Percentiles rank a stretch among this genome's conserved stretches.
Conservation (phyloP, 257 asterid species). For the Plantago ovata region DNA sequence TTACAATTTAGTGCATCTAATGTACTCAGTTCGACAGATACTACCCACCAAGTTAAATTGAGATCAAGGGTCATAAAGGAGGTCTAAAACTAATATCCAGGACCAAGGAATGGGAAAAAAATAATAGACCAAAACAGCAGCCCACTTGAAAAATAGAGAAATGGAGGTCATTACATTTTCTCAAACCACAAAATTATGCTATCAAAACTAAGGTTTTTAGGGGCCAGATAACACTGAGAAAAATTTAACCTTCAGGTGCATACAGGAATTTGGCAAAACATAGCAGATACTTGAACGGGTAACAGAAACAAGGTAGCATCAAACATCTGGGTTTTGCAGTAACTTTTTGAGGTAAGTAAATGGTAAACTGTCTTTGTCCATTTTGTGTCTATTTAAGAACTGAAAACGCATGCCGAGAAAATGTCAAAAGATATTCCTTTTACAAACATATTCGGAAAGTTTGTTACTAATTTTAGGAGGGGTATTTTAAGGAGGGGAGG, state of each 20-base stretch:
- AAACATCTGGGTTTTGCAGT: conserved; percentile 6
- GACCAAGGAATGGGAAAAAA: no score
- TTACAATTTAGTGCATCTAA: no score
- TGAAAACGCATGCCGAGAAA: conserved; percentile 12
- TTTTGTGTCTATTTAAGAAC: conserved; percentile 3
- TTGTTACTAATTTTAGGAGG: no score
- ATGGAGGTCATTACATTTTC: no score
- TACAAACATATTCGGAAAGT: conserved; percentile 4
- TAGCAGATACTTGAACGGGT: conserved; percentile 8
- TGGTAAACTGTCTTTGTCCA: background rate
- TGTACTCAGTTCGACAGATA: no score
- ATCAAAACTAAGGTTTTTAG: conserved; percentile 2
- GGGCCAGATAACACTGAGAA: conserved; percentile 7
- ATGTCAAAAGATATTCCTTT: conserved; percentile 4
- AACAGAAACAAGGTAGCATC: conserved; percentile 12
- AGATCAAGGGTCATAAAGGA: no score
- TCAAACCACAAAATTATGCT: background rate
- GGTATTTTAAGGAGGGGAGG: no score
- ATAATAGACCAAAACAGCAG: no score
- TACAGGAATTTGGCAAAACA: conserved; percentile 6
- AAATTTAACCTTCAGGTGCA: background rate
- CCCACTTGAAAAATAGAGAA: no score
- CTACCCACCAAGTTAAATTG: no score
- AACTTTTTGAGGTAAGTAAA: background rate
- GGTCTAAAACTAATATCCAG: no score